Conservation (phyloP, 2,329 filamentous ascomycete species). For the Camillea tinctor region DNA sequence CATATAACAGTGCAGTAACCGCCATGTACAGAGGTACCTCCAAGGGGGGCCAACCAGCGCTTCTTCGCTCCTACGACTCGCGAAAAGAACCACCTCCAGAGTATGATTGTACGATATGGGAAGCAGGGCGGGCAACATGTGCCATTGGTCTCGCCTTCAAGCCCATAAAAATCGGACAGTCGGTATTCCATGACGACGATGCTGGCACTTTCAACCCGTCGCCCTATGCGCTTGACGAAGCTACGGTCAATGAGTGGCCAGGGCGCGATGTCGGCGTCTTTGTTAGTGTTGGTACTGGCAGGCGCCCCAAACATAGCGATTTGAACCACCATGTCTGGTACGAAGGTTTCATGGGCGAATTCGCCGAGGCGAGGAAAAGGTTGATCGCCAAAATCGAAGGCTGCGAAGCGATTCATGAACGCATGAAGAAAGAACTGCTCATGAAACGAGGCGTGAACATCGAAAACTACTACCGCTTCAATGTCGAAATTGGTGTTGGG, state of each 20-base stretch:
- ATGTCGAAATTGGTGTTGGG: slow-evolving; percentile 92
- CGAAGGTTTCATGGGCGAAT: slow-evolving; percentile 88
- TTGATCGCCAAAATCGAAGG: slow-evolving; percentile 92
- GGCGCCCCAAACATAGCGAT: slow-evolving; percentile 64
- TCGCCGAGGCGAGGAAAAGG: slow-evolving; percentile 81
- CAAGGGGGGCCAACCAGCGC: slow-evolving; percentile 63
- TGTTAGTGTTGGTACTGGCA: slow-evolving; percentile 91
- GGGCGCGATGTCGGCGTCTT: slow-evolving; percentile 91
- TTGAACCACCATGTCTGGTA: slow-evolving; percentile 82
- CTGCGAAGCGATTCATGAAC: slow-evolving; percentile 85
- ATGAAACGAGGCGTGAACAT: slow-evolving; percentile 74
- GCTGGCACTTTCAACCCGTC: slow-evolving; percentile 89
- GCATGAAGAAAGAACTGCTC: slow-evolving; percentile 79
- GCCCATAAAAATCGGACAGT: slow-evolving; percentile 89
- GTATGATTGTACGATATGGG: slow-evolving; percentile 94
- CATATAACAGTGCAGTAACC: slow-evolving; percentile 72
- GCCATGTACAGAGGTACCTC: slow-evolving; percentile 84
- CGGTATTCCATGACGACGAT: slow-evolving; percentile 91
- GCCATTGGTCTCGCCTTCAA: slow-evolving; percentile 94
- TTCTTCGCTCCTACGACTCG: slow-evolving; percentile 93
- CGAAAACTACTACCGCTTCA: slow-evolving; percentile 94
- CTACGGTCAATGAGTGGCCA: slow-evolving; percentile 90
- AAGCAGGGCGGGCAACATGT: slow-evolving; percentile 91
- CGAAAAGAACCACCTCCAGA: slow-evolving; percentile 87
- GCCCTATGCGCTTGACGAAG: slow-evolving; percentile 83